These are phyloP conservation scores for Fraxinus velutina DNA, from an alignment of 305 asterid genomes.

Conservation along the genomic window DNA sequence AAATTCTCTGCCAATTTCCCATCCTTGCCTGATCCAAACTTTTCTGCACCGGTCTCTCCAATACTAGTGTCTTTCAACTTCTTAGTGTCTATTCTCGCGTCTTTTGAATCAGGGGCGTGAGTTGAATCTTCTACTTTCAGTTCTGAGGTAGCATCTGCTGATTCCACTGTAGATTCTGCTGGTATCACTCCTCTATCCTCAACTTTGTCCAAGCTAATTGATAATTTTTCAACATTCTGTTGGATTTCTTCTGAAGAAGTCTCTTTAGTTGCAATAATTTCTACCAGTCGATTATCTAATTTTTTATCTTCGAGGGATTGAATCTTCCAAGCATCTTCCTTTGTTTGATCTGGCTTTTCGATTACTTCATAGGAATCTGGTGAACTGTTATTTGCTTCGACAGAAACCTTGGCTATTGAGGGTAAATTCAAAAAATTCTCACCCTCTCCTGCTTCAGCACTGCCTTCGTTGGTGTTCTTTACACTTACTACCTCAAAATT, in stretches of 20 bases:
- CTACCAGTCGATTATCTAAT: conserved; percentile 26
- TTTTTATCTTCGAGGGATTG: conserved; percentile 22
- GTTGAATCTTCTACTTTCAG: conserved; percentile 7
- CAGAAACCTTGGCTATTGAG: conserved; percentile 30
- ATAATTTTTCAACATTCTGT: conserved; percentile 25
- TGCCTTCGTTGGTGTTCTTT: conserved; percentile 16
- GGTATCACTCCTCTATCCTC: conserved; percentile 9
- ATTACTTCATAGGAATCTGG: conserved; percentile 19
- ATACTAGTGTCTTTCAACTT: background rate
- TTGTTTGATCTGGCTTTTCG: conserved; percentile 27
- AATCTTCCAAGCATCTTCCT: conserved; percentile 21
- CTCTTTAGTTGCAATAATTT: conserved; percentile 13
- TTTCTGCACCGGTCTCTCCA: background rate
- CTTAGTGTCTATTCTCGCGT: background rate
- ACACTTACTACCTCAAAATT: conserved; percentile 8
- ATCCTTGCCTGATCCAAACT: background rate
- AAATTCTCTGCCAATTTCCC: background rate
- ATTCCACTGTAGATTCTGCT: conserved; percentile 10
- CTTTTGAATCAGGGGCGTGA: background rate
- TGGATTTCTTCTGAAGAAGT: conserved; percentile 16
- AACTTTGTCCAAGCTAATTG: conserved; percentile 14
- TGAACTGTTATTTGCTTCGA: conserved; percentile 28
- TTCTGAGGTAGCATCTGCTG: background rate
- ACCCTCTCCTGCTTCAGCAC: conserved; percentile 28
- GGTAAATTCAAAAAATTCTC: conserved; percentile 35